These are phyloP conservation scores for Moesziomyces aphidis DNA, from an alignment of 1,284 basidiomycete species.

Conservation along the genomic window DNA sequence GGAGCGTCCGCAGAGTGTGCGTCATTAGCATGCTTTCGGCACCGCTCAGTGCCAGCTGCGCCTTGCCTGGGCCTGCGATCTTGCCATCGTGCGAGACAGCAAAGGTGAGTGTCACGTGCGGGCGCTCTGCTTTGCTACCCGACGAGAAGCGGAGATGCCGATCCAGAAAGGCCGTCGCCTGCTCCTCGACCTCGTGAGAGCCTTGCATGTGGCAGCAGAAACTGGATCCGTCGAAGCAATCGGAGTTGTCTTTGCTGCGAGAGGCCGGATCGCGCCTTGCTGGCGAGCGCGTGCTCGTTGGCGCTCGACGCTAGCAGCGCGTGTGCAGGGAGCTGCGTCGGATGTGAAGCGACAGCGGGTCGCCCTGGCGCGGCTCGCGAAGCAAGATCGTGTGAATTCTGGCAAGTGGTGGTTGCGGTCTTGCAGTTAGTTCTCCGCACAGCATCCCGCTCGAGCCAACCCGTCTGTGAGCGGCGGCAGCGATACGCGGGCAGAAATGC, in stretches of 20 bases:
- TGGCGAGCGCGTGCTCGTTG: too few species aligned
- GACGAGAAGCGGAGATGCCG: constrained; percentile 8
- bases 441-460: too few species aligned
- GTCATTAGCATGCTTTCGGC: constrained; percentile 93
- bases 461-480: too few species aligned
- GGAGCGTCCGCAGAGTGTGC: constrained; percentile 81
- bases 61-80: constrained; percentile 81
- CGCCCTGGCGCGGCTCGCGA: too few species aligned
- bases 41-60: constrained; percentile 85
- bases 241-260: too few species aligned
- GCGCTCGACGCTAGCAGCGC: too few species aligned
- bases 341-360: not conserved
- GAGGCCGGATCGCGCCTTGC: too few species aligned
- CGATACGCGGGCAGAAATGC: not conserved
- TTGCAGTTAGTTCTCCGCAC: too few species aligned
- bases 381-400: too few species aligned
- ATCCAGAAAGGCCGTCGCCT: constrained; percentile 17
- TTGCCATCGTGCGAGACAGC: constrained; percentile 94
- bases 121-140: constrained; percentile 1
- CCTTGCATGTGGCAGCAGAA: not conserved
- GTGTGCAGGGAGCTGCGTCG: not conserved
- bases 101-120: constrained; percentile 83
- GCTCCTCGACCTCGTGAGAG: constrained; percentile 8
- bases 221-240: too few species aligned
- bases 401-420: too few species aligned